These are phyloP conservation scores for Aquanectria penicillioides DNA, from an alignment of 2,329 filamentous ascomycete genomes.

Conservation along the genomic window DNA sequence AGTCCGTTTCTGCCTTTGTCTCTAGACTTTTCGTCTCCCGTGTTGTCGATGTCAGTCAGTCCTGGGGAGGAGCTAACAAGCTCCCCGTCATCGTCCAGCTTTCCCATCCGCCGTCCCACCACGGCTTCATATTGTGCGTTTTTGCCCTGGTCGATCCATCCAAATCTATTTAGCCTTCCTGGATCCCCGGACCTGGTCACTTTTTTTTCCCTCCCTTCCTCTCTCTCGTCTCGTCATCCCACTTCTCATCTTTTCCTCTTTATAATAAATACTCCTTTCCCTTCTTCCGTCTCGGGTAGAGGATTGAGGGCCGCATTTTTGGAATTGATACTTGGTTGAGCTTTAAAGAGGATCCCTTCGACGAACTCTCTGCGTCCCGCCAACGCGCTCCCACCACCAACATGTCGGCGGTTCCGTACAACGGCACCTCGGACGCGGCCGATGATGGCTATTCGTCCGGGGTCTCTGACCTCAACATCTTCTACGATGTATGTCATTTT, in stretches of 20 bases:
- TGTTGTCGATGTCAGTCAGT: constrained; percentile 4
- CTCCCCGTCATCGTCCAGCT: constrained; percentile 3
- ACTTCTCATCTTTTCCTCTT: background rate
- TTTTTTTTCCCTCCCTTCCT: constrained; percentile 5
- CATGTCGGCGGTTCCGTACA: constrained; percentile 54
- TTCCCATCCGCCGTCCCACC: constrained; percentile 6
- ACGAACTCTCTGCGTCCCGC: constrained; percentile 23
- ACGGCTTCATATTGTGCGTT: constrained; percentile 21
- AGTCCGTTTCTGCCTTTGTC: background rate
- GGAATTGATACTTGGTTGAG: constrained; percentile 6
- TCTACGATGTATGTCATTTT: constrained; percentile 72
- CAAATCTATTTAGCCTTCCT: constrained; percentile 34
- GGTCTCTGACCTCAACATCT: constrained; percentile 81
- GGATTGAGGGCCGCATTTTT: constrained; percentile 22
- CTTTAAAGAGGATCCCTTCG: constrained; percentile 16
- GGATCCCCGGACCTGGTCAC: constrained; percentile 20
- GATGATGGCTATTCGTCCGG: constrained; percentile 61
- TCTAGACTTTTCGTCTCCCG: background rate
- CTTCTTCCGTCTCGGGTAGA: constrained; percentile 11
- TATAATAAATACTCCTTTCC: background rate
- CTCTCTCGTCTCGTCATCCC: constrained; percentile 22
- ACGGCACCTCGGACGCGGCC: constrained; percentile 60
- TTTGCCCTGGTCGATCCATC: constrained; percentile 5
- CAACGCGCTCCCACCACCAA: constrained; percentile 21
- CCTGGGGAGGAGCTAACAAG: background rate